A percentile compares a stretch with the other conserved stretches of the same genome.
Evolutionary conservation across 2,329 filamentous ascomycete species (phyloP).

Genomic region (Curvularia sp.): DNA sequence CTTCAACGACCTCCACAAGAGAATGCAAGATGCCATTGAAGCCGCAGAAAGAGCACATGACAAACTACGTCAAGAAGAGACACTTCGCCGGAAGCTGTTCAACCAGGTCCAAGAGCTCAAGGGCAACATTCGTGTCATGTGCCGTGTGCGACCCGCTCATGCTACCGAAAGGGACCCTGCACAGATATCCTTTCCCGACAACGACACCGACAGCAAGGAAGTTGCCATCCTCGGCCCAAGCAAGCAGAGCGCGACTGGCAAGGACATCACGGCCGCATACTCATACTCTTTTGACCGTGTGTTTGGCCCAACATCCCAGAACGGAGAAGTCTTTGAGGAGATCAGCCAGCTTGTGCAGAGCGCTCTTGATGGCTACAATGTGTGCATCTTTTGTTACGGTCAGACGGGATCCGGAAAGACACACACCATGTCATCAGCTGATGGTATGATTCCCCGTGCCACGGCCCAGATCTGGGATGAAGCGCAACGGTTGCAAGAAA

Average conservation of each 20-base stretch:
- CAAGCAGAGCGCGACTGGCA: conserved; percentile 80
- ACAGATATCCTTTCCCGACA: conserved; percentile 79
- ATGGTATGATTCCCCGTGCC: conserved; percentile 95
- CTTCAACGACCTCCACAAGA: conserved; percentile 80
- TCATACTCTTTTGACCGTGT: conserved; percentile 93
- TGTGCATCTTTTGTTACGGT: conserved; percentile 98
- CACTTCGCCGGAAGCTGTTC: conserved; percentile 86
- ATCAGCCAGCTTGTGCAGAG: conserved; percentile 97
- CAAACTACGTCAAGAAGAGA: conserved; percentile 90
- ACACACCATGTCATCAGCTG: conserved; percentile 91
- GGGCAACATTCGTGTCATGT: conserved; percentile 98
- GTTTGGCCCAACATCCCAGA: conserved; percentile 78
- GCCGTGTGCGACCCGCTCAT: conserved; percentile 81
- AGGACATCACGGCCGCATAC: conserved; percentile 77
- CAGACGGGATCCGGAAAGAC: conserved; percentile 98
- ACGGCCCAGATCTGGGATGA: conserved; percentile 94
- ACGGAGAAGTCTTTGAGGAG: conserved; percentile 89
- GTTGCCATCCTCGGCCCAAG: conserved; percentile 84
- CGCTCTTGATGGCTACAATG: conserved; percentile 95
- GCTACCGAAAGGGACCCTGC: conserved; percentile 68
- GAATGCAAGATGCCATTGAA: conserved; percentile 77
- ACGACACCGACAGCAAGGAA: conserved; percentile 82
- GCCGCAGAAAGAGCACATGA: conserved; percentile 74
- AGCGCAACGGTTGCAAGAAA: conserved; percentile 80
- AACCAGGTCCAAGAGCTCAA: conserved; percentile 98